phyloP scores from a whole-genome alignment of 805 yeast species.

The Lipomyces lipofer region DNA sequence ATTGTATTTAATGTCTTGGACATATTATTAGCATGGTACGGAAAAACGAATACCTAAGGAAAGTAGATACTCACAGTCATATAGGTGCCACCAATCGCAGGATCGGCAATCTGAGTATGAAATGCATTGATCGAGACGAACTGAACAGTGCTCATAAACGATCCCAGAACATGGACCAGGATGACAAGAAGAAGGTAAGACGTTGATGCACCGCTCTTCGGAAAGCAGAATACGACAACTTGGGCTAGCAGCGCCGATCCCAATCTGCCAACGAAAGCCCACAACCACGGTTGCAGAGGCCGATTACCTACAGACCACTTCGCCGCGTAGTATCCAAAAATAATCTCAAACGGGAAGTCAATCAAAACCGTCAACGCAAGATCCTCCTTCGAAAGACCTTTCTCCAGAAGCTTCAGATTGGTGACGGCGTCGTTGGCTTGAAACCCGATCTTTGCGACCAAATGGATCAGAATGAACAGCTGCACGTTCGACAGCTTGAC shows the following conservation, averaged over 20 bases:
- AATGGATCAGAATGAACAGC: slow-evolving; percentile 68
- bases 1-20: slow-evolving; percentile 76
- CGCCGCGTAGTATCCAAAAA: slow-evolving; percentile 95
- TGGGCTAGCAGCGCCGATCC: slow-evolving; percentile 76
- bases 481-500: slow-evolving; percentile 64
- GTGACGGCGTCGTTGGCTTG: slow-evolving; percentile 97
- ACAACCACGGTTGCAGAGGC: slow-evolving; percentile 83
- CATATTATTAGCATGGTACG: not conserved
- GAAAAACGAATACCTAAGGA: not conserved
- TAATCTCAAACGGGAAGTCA: slow-evolving; percentile 93
- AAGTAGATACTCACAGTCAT: slow-evolving; percentile 75
- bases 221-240: slow-evolving; percentile 69
- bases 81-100: slow-evolving; percentile 93
- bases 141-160: slow-evolving; percentile 92
- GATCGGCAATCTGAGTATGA: slow-evolving; percentile 94
- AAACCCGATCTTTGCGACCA: slow-evolving; percentile 85
- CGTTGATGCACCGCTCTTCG: slow-evolving; percentile 52
- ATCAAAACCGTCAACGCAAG: slow-evolving; percentile 87
- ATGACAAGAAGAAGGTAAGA: slow-evolving; percentile 71
- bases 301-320: slow-evolving; percentile 78
- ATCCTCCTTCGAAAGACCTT: slow-evolving; percentile 91
- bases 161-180: slow-evolving; percentile 77
- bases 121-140: slow-evolving; percentile 93
- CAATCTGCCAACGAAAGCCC: slow-evolving; percentile 81
- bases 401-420: slow-evolving; percentile 82